A percentile compares a stretch with the other conserved stretches of the same genome.
These are phyloP conservation scores for Tagetes patula DNA, from an alignment of 129 eudicot species.

Conservation along the genomic window DNA sequence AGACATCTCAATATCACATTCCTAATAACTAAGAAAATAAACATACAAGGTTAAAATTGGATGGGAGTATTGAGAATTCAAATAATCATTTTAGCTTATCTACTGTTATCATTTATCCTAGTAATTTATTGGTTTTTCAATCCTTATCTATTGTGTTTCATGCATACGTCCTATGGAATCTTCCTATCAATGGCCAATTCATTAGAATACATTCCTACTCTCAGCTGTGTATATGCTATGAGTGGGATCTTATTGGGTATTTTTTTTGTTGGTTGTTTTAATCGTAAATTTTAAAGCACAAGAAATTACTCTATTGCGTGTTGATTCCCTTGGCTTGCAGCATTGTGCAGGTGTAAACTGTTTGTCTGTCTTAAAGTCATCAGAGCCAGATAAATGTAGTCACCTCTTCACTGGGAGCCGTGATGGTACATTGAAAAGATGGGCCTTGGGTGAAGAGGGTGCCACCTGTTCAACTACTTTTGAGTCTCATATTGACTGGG, in stretches of 20 bases:
- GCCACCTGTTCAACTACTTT: constrained; percentile 85
- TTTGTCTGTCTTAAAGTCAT: constrained; percentile 64
- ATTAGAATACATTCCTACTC: constrained; percentile 3
- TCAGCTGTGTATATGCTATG: not conserved
- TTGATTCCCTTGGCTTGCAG: constrained; percentile 42
- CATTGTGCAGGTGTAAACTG: constrained; percentile 93
- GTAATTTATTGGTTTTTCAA: constrained; percentile 4
- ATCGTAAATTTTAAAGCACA: not conserved
- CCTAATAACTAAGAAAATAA: not conserved
- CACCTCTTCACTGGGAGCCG: constrained; percentile 90
- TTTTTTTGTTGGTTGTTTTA: not conserved
- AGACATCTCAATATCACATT: not conserved
- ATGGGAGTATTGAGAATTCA: not conserved
- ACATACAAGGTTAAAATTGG: constrained; percentile 5
- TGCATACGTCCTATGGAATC: constrained; percentile 1
- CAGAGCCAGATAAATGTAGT: constrained; percentile 47
- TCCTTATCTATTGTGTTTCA: constrained; percentile 23
- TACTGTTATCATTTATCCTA: not conserved
- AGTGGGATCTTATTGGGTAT: too few species aligned
- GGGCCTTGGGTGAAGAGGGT: constrained; percentile 69
- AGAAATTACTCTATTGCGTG: not conserved
- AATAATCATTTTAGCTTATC: constrained; percentile 4
- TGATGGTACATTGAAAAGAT: constrained; percentile 92
- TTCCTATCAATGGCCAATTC: not conserved
- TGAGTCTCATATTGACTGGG: constrained; percentile 99